Base-by-base conservation (phyloP, 768 basidiomycete genomes). In the Leccinum subtestaceum region DNA sequence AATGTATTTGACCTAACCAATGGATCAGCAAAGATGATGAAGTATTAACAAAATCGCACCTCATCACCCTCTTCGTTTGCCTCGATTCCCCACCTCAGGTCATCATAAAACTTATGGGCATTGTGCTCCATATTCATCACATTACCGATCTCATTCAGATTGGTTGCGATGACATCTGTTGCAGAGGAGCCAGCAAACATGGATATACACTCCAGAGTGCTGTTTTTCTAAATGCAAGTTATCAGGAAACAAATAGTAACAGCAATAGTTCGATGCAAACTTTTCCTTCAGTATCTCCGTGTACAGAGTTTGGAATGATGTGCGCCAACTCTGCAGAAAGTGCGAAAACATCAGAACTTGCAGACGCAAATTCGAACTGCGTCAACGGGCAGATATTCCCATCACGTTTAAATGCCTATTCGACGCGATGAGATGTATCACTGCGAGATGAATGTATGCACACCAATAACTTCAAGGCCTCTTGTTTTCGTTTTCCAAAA, bases 281-380 rank as follows among this genome's bases (percentile, higher is more conserved):
- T 25, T 49, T 49, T 12, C 19, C 11, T 29, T 29, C 29, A 29
- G 29, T 29, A 29, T 29, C 29, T 29, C 10, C 10, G 48, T 49
- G 48, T n/a, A 60, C 27, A 27, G 58, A 53, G 8, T 49, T 43
- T 17, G 60, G 52, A 21, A 60, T n/a, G 27, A 60, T 50, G 25
- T 49, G 46, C 2, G 15, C 34, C 0, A 58, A 25, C 32, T n/a
- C 9, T 38, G 36, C 36, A 38, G 13, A 6, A 38, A 38, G 15
- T 38, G 36, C 36, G 15, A 38, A 38, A 38, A 6, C 6, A 15
- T 38, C 36, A 15, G 36, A 15, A 15, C 15, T 38, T 38, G 15
- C 15, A 38, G 36, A 12, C 5, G 36, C 36, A 15, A 38, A 38
- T 38, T 38, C 36, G 5, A 38, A 15, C 36, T 38, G 36, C 13